phyloP scores from a whole-genome alignment of 164 flowering plant species.

The Warburgia ugandensis region DNA sequence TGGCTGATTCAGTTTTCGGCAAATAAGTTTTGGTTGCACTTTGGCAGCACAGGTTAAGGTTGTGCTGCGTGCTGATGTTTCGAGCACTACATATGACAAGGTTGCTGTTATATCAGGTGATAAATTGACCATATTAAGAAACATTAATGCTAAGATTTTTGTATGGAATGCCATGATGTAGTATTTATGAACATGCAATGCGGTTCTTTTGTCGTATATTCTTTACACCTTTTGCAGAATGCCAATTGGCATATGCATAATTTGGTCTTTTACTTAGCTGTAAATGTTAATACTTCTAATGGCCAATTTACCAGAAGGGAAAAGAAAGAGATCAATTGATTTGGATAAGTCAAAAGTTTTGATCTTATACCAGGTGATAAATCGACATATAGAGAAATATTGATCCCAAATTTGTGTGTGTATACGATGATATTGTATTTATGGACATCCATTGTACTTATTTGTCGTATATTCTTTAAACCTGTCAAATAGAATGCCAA shows the following conservation, averaged over 20 bases:
- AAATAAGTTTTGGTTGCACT: neutral
- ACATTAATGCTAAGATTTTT: neutral
- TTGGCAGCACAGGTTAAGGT: conserved; percentile 63
- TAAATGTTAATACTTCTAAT: neutral
- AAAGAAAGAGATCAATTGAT: neutral
- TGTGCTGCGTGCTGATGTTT: conserved; percentile 82
- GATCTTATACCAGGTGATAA: no score
- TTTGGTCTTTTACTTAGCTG: neutral
- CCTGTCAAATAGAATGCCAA: no score
- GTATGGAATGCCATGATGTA: neutral
- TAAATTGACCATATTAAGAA: neutral
- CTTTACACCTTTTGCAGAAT: neutral
- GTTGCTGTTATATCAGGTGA: conserved; percentile 94
- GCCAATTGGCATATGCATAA: neutral
- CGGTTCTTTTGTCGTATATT: neutral
- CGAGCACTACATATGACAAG: conserved; percentile 61
- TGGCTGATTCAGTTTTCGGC: neutral
- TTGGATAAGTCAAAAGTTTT: neutral
- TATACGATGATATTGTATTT: no score
- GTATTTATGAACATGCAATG: neutral
- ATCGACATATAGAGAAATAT: no score
- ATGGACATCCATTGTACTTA: no score
- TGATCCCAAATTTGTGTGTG: no score
- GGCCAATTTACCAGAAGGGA: neutral
- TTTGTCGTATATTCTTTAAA: no score